phyloP scores from a whole-genome alignment of 371 early-diverging fungal genomes.

The Parasitella parasitica region DNA sequence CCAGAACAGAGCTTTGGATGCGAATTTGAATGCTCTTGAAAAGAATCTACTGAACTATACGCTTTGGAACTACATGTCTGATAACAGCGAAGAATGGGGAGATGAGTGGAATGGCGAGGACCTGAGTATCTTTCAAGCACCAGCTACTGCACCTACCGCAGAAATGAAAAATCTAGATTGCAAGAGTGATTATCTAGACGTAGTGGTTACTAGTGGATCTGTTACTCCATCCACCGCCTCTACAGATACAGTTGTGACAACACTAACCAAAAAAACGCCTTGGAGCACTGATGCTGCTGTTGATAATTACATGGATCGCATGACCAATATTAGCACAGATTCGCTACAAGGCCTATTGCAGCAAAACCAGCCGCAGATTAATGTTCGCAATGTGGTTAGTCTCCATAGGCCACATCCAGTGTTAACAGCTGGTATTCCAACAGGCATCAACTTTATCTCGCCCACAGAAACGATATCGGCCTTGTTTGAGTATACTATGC shows the following conservation, averaged over 20 bases:
- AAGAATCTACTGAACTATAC: constrained; percentile 60
- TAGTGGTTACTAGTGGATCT: background rate
- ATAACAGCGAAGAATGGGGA: constrained; percentile 60
- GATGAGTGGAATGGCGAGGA: constrained; percentile 80
- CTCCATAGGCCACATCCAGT: constrained; percentile 41
- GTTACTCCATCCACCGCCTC: background rate
- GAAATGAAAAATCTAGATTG: background rate
- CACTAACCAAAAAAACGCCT: background rate
- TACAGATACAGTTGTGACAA: background rate
- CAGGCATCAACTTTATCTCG: constrained; percentile 23
- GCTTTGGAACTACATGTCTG: constrained; percentile 69
- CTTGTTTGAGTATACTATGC: constrained; percentile 18
- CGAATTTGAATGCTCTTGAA: constrained; percentile 66
- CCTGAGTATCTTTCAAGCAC: constrained; percentile 49
- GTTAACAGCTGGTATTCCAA: constrained; percentile 35
- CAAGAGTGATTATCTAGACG: background rate
- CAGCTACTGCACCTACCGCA: background rate
- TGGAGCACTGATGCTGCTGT: background rate
- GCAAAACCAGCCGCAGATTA: constrained; percentile 3
- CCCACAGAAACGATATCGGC: constrained; percentile 28
- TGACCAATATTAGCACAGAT: background rate
- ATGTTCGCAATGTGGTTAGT: constrained; percentile 30
- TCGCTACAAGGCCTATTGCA: background rate
- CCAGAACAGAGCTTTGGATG: constrained; percentile 71
- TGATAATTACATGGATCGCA: background rate